Evolutionary conservation across 352 stramenopile species (phyloP).

Genomic region (Phytopythium vexans): DNA sequence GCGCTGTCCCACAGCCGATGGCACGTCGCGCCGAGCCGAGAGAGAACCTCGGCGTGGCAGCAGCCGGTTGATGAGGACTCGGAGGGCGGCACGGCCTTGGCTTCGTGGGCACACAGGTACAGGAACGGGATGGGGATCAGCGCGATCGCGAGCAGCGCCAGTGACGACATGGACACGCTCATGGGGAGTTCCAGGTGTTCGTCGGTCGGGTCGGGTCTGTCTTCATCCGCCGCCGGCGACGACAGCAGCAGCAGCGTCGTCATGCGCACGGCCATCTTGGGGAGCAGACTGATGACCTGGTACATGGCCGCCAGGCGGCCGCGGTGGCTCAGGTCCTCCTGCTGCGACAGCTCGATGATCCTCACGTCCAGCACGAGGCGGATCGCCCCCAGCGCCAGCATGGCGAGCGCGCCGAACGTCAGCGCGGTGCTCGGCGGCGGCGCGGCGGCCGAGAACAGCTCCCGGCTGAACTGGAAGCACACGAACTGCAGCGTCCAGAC

Average conservation of each 20-base stretch:
- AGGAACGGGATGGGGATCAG: slow-evolving; percentile 31
- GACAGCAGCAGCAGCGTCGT: background rate
- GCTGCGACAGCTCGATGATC: slow-evolving; percentile 42
- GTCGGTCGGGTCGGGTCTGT: background rate
- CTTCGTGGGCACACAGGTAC: slow-evolving; percentile 21
- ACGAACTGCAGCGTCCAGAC: slow-evolving; percentile 28
- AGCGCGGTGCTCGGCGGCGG: slow-evolving; percentile 9
- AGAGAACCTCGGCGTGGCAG: no score
- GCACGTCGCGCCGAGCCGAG: slow-evolving; percentile 9
- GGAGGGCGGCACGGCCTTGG: background rate
- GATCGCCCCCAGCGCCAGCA: slow-evolving; percentile 24
- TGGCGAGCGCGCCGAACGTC: slow-evolving; percentile 16
- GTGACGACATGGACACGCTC: background rate
- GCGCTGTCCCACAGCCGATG: slow-evolving; percentile 32
- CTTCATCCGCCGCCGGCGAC: no score
- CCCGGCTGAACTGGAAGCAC: slow-evolving; percentile 12
- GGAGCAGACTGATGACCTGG: slow-evolving; percentile 13
- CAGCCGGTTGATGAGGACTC: background rate
- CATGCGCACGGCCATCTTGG: background rate
- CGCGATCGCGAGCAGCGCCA: slow-evolving; percentile 9
- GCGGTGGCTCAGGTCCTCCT: slow-evolving; percentile 28
- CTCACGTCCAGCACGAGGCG: slow-evolving; percentile 35
- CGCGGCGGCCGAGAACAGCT: slow-evolving; percentile 6
- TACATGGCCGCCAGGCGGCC: slow-evolving; percentile 29
- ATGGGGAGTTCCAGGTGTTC: background rate